These are phyloP conservation scores for Zasmidium cellare DNA, from an alignment of 2,329 filamentous ascomycete genomes.

Conservation along the genomic window DNA sequence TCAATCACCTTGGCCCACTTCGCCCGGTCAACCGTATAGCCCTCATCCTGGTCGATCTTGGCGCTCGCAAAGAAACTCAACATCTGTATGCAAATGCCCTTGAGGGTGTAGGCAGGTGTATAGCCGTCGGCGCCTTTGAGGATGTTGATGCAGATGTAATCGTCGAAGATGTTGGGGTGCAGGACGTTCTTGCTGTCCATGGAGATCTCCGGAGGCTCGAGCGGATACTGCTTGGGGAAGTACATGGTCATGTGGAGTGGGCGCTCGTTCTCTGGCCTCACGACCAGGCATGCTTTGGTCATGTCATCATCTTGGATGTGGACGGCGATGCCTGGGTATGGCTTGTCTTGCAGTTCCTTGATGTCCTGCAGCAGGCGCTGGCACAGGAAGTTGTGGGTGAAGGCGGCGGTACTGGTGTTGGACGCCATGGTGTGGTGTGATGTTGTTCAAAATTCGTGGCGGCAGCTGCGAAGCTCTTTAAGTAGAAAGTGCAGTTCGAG, in stretches of 20 bases:
- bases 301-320: constrained; percentile 20
- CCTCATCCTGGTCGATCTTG: constrained; percentile 24
- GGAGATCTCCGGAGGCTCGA: constrained; percentile 18
- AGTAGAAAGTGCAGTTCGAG: not conserved
- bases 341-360: constrained; percentile 20
- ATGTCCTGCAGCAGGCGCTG: constrained; percentile 23
- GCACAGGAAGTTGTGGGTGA: constrained; percentile 3
- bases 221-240: constrained; percentile 18
- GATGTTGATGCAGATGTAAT: constrained; percentile 25
- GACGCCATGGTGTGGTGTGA: not conserved
- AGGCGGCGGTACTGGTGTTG: not conserved
- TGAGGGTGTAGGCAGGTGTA: constrained; percentile 26
- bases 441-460: not conserved
- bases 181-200: constrained; percentile 17
- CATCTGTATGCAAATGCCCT: constrained; percentile 28
- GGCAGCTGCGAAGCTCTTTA: not conserved
- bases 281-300: constrained; percentile 19
- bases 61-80: constrained; percentile 25
- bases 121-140: constrained; percentile 18
- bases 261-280: constrained; percentile 14
- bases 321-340: constrained; percentile 25
- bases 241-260: constrained; percentile 22
- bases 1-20: constrained; percentile 5
- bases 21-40: constrained; percentile 19
- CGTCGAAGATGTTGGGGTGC: constrained; percentile 26